Evolutionary conservation across 371 early-diverging fungal genomes (phyloP), one percentile per base, ranked within the genome.

Genomic region (Saksenaea vasiformis): DNA sequence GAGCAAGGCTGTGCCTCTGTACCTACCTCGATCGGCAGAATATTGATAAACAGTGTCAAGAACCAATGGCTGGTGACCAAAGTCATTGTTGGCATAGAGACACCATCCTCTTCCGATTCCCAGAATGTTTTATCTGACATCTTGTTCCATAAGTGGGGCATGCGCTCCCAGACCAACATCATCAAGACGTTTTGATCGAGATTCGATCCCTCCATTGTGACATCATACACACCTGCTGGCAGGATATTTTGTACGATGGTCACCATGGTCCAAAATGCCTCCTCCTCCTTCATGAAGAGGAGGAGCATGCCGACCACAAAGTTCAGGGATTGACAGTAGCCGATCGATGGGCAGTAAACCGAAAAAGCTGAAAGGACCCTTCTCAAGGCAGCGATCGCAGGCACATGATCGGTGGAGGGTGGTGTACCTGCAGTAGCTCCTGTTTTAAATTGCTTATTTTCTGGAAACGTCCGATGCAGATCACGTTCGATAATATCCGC

Each of bases 11-110:
- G 35, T 13, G 27, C 14, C 28, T 15, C 44, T 17, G 31, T 43
- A 14, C 51, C 69, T 77, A 81, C 86, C 79, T 90, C 91, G n/a
- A 83, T 79, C 0, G 94, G 94, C 24, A 93, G 69, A 34, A 91
- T 87, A 65, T 90, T 90, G 61, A 92, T 88, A 64, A 88, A 95
- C 5, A 93, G 67, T 0, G 94, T 92, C 69, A 93, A 72, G 69
- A 93, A 92, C 95, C 95, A 95, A 61, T 88, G 93, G 61, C 91
- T 92, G 2, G 92, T 92, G 1, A 91, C 89, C 63, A 91, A 76
- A 5, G 87, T 86, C 41, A 91, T 79, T 8, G 89, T 85, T 4
- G 90, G 89, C 76, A 90, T 79, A 0, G 74, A 64, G 5, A 60
- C 67, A 9, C 79, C 77, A 39, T 86, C 85, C 27, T 74, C 76